These are phyloP conservation scores for Pleurotus djamor DNA, from an alignment of 768 basidiomycete genomes.

Conservation along the genomic window DNA sequence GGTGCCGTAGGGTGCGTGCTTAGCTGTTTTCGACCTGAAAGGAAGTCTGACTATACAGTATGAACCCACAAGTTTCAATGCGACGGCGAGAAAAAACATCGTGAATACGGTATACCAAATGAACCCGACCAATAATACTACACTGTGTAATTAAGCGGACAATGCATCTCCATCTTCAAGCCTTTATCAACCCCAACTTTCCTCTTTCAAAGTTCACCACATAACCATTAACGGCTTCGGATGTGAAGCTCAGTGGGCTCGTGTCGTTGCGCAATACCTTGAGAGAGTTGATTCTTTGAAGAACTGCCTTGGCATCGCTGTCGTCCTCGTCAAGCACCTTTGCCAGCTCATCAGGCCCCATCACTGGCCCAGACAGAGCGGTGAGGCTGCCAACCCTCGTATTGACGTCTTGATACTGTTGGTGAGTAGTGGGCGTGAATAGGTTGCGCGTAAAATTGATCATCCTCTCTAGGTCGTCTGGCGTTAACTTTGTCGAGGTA, in stretches of 20 bases:
- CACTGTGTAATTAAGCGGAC: too few species aligned
- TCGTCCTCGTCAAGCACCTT: constrained; percentile 9
- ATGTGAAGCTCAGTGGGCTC: constrained; percentile 5
- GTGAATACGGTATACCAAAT: too few species aligned
- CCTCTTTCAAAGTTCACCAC: background rate
- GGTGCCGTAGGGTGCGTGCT: too few species aligned
- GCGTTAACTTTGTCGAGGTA: background rate
- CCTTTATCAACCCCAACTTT: background rate
- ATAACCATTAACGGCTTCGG: constrained; percentile 3
- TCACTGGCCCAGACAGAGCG: background rate
- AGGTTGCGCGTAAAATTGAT: constrained; percentile 9
- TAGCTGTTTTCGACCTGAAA: too few species aligned
- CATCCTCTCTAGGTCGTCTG: constrained; percentile 6
- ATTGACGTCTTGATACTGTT: background rate
- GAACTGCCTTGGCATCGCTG: constrained; percentile 28
- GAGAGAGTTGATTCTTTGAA: constrained; percentile 44
- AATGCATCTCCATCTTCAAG: too few species aligned
- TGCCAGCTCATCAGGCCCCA: constrained; percentile 3
- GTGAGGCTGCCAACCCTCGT: background rate
- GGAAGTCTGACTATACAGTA: too few species aligned
- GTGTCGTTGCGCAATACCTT: constrained; percentile 26
- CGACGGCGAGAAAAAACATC: too few species aligned
- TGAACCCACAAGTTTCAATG: too few species aligned
- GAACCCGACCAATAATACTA: too few species aligned
- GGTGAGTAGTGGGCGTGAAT: background rate